phyloP scores from a whole-genome alignment of 331 rosid species.

The Pyrus hybrid region DNA sequence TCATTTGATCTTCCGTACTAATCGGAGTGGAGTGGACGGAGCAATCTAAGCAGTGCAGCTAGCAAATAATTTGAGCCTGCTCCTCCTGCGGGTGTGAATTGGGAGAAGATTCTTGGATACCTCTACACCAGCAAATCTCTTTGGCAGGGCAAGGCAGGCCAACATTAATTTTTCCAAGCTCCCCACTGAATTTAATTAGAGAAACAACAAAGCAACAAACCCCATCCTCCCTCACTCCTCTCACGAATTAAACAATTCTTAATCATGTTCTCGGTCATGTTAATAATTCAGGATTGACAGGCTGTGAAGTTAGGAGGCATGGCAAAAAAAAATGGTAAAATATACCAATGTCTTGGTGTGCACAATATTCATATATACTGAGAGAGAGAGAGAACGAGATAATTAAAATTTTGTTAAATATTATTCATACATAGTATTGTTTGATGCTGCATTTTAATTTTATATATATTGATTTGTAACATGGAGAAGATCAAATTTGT shows the following conservation, averaged over 20 bases:
- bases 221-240: background rate
- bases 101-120: slow-evolving; percentile 44
- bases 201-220: slow-evolving; percentile 37
- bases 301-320: slow-evolving; percentile 59
- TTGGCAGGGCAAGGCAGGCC: slow-evolving; percentile 31
- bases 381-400: background rate
- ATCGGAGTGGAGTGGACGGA: slow-evolving; percentile 22
- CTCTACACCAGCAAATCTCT: slow-evolving; percentile 52
- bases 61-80: background rate
- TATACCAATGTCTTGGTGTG: slow-evolving; percentile 4
- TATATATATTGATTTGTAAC: slow-evolving; percentile 2
- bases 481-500: slow-evolving; percentile 22
- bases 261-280: slow-evolving; percentile 25
- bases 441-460: background rate
- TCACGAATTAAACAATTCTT: slow-evolving; percentile 15
- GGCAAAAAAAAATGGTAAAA: slow-evolving; percentile 7
- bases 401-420: background rate
- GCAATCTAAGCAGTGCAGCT: slow-evolving; percentile 38
- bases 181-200: slow-evolving; percentile 13
- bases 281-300: slow-evolving; percentile 87
- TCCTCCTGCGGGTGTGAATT: slow-evolving; percentile 15
- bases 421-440: background rate
- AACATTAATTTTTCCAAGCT: background rate
- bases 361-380: background rate
- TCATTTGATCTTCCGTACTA: slow-evolving; percentile 24